Base-by-base conservation (phyloP, 164 flowering plant genomes). In the Litsea cubeba region DNA sequence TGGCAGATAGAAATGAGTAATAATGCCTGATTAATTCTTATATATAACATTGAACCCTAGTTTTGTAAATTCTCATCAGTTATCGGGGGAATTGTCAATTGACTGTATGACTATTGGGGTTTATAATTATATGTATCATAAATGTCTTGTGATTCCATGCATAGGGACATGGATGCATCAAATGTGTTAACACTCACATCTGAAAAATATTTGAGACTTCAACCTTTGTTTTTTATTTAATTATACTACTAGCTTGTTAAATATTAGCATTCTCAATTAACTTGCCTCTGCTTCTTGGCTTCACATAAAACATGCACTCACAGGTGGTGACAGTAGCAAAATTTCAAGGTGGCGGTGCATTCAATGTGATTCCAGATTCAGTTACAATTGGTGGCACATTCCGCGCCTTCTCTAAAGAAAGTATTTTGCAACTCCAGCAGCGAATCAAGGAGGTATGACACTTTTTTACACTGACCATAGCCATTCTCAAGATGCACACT, bases 321-420 rank as follows among this genome's bases (percentile, higher is more conserved):
- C 84, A 86, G 89, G 87, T 86, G 24, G 86, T 86, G 18, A 86
- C 86, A 8, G 86, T 86, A 49, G 87, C 82, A 17, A 84, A 83
- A 50, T 82, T 86, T 76, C 84, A 83, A 80, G 89, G 89, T 62
- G 89, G 89, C 15, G 85, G 79, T 51, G 86, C 89, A 69, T 83
- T 86, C 65, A 86, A 86, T 75, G 89, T 84, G 17, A 86, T 86
- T 72, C 89, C 87, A 11, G 89, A 86, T 79, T 84, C 83, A 25
- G 89, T 86, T 62, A 82, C 86, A 15, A 86, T 86, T 69, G 89
- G 87, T 28, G 89, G 89, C 71, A 86, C 87, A 7, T 84, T 84
- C 76, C 80, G 89, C 40, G 86, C 89, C 50, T 83, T 86, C 70
- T 77, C 86, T 14, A 76, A 69, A 70, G 73, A 79, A 67, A 80